A percentile compares a stretch with the other conserved stretches of the same genome.
phyloP scores from a whole-genome alignment of 202 grass and related monocot species.

The Setaria italica region DNA sequence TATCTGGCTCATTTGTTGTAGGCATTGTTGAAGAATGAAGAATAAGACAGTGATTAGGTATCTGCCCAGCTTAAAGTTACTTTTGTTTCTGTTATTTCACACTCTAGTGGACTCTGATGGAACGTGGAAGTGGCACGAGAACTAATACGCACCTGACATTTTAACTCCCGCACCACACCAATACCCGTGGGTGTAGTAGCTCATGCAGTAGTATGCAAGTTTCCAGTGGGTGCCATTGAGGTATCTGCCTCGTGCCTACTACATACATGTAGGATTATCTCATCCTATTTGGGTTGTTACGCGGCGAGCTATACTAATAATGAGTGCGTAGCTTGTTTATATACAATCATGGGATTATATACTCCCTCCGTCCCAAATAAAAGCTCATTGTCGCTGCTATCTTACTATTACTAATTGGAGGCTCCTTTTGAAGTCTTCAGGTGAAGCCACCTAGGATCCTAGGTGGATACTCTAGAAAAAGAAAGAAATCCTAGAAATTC shows the following conservation, averaged over 20 bases:
- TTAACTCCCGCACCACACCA: not conserved
- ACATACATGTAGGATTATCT: no score
- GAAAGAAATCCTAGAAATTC: no score
- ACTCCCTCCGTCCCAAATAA: no score
- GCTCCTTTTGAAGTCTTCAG: no score
- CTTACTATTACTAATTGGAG: no score
- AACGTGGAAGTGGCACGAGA: not conserved
- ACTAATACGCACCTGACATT: not conserved
- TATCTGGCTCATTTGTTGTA: not conserved
- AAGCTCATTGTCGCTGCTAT: no score
- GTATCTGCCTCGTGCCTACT: not conserved
- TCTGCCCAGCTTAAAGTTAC: constrained; percentile 1
- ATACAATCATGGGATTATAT: not conserved
- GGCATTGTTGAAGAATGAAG: not conserved
- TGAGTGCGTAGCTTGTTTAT: not conserved
- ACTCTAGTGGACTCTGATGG: not conserved
- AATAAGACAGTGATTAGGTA: constrained; percentile 13
- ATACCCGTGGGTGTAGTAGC: not conserved
- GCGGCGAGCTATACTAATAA: not conserved
- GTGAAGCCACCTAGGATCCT: no score
- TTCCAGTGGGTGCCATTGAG: not conserved
- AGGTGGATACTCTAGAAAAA: no score
- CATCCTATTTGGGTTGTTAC: no score
- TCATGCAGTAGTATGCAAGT: not conserved
- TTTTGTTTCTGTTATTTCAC: not conserved